phyloP scores from a whole-genome alignment of 2,329 filamentous ascomycete species.

The Hypoxylon sp. region DNA sequence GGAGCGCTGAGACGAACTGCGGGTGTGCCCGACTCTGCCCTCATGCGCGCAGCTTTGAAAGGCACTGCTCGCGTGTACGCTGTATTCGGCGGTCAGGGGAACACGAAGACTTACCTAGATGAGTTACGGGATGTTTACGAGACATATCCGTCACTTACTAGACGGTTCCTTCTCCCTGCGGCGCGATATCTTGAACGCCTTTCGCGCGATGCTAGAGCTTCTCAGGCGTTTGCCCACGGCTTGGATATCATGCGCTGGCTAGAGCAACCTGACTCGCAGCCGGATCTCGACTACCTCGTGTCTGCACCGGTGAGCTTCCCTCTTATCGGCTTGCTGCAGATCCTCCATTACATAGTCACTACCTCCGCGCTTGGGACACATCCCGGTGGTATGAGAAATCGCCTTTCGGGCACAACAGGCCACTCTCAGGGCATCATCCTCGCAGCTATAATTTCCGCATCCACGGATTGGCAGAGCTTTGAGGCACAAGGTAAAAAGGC shows the following conservation, averaged over 20 bases:
- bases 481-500: conserved; percentile 48
- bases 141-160: conserved; percentile 41
- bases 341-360: conserved; percentile 52
- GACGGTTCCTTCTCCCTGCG: conserved; percentile 37
- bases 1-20: conserved; percentile 35
- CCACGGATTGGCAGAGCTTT: conserved; percentile 55
- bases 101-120: conserved; percentile 47
- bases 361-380: conserved; percentile 50
- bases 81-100: conserved; percentile 48
- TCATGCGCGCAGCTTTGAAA: conserved; percentile 42
- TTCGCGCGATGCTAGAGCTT: conserved; percentile 42
- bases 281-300: conserved; percentile 54
- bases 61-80: conserved; percentile 42
- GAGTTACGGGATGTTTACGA: conserved; percentile 45
- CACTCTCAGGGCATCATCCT: conserved; percentile 59
- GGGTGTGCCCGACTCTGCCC: conserved; percentile 35
- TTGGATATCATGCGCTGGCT: conserved; percentile 53
- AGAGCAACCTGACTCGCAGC: conserved; percentile 48
- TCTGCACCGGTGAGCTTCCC: conserved; percentile 58
- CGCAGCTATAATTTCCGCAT: conserved; percentile 55
- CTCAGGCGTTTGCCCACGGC: conserved; percentile 47
- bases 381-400: conserved; percentile 52
- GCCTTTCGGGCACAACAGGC: conserved; percentile 51
- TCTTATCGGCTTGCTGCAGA: conserved; percentile 55
- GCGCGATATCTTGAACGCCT: conserved; percentile 40